Percentiles rank a stretch among this genome's conserved stretches.
These are phyloP conservation scores for Pichia kluyveri DNA, from an alignment of 805 yeast genomes.

Conservation along the genomic window DNA sequence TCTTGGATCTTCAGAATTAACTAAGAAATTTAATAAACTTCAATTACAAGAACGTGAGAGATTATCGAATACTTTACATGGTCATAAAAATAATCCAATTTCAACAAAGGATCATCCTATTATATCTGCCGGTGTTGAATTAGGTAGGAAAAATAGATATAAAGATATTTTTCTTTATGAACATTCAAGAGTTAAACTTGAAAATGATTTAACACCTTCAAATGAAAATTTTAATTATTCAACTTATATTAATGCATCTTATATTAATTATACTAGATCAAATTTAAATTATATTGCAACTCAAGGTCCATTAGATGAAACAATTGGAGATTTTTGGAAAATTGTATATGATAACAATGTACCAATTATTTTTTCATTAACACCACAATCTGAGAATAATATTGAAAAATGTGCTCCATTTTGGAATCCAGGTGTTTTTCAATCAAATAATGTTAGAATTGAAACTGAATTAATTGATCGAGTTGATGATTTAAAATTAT, in stretches of 20 bases:
- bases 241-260: conserved; percentile 67
- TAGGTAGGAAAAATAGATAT: conserved; percentile 76
- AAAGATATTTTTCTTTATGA: conserved; percentile 84
- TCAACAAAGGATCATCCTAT: conserved; percentile 5
- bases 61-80: conserved; percentile 36
- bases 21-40: conserved; percentile 51
- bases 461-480: conserved; percentile 18
- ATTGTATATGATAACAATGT: conserved; percentile 56
- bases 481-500: conserved; percentile 20
- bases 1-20: conserved; percentile 29
- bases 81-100: background rate
- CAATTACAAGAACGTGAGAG: conserved; percentile 67
- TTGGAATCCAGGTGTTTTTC: conserved; percentile 60
- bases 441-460: conserved; percentile 19
- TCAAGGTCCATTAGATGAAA: conserved; percentile 76
- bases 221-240: conserved; percentile 33
- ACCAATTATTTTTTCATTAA: conserved; percentile 64
- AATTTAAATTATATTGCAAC: conserved; percentile 61
- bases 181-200: conserved; percentile 67
- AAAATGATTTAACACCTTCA: conserved; percentile 5
- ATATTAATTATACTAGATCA: conserved; percentile 37
- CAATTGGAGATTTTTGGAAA: conserved; percentile 80
- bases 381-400: conserved; percentile 68
- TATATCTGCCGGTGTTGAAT: conserved; percentile 70
- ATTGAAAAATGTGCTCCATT: conserved; percentile 75